phyloP scores from a whole-genome alignment of 257 asterid species.

The Solanum peruvianum region DNA sequence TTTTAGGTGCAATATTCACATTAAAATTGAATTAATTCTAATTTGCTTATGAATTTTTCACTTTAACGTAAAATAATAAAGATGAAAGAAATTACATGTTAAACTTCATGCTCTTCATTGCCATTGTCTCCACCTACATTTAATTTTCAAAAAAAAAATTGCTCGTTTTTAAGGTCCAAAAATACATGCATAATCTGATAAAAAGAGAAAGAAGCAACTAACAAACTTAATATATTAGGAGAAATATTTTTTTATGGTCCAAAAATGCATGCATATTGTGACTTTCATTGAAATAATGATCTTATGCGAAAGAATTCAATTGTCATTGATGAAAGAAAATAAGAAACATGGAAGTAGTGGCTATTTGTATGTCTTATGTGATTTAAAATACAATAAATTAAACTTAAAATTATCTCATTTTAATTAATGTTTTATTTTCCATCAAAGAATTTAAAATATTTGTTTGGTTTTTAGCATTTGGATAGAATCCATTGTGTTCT shows the following conservation, averaged over 20 bases:
- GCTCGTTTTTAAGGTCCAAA: neutral
- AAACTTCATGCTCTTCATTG: neutral
- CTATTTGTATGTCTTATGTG: neutral
- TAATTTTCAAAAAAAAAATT: too few relatives aligned
- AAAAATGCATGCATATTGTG: neutral
- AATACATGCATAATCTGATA: neutral
- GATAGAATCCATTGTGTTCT: too few relatives aligned
- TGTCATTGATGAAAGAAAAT: neutral
- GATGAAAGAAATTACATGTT: neutral
- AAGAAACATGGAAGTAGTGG: neutral
- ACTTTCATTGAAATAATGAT: neutral
- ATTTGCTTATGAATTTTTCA: too few relatives aligned
- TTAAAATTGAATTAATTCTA: neutral
- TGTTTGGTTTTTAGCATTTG: too few relatives aligned
- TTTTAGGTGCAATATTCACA: neutral
- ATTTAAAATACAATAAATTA: too few relatives aligned
- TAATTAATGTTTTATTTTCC: too few relatives aligned
- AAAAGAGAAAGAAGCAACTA: neutral
- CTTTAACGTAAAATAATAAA: neutral
- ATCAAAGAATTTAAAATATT: too few relatives aligned
- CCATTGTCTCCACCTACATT: neutral
- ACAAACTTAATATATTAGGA: neutral
- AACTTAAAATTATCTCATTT: too few relatives aligned
- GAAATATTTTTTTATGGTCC: neutral
- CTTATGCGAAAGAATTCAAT: neutral